Base-by-base conservation (phyloP, 148 eudicot genomes). In the Mesembryanthemum crystallinum region DNA sequence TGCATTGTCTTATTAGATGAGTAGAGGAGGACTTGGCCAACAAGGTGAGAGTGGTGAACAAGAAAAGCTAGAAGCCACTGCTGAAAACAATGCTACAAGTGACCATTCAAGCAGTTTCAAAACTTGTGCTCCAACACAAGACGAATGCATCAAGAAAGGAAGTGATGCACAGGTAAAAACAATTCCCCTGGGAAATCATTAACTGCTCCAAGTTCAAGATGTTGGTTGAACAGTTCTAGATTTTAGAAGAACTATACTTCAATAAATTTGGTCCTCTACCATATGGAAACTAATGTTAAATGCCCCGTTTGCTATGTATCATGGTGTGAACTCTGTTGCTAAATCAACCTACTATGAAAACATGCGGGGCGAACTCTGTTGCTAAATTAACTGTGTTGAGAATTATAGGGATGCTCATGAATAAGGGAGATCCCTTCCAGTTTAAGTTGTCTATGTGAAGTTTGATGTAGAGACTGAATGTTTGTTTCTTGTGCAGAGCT, bases 161-260 rank as follows among this genome's bases (percentile, higher is more conserved):
- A 94, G 92, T 76, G 96, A 92, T 87, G 97, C 90, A 80, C 92
- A 94, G 96, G 98, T 94, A 29, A 82, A 82, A 67, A 42, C 75
- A 69, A 33, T 39, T 35, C 58, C 54, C 67, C 73, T 24, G 25
- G 23, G 39, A 43, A 23, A 25, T 33, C 45, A 52, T 57, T 27
- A 35, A 14, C 61, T 35, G 52, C 28, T 54, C 33, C 39, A 55
- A 55, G 49, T 54, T n/a, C n/a, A n/a, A n/a, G n/a, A 6, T 35
- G 39, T 35, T 35, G 39, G 4, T 35, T 35, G 39, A 35, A 35
- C 6, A 2, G 6, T 2, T 6, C 39, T 35, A 35, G 39, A 35
- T 35, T 35, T 35, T 35, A 35, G 6, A 35, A 35, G 39, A 3
- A 35, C 39, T 35, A 35, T 35, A 35, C 39, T 6, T 35, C 4